Base-by-base conservation (phyloP, 345 rosid species). In the Pistacia atlantica region DNA sequence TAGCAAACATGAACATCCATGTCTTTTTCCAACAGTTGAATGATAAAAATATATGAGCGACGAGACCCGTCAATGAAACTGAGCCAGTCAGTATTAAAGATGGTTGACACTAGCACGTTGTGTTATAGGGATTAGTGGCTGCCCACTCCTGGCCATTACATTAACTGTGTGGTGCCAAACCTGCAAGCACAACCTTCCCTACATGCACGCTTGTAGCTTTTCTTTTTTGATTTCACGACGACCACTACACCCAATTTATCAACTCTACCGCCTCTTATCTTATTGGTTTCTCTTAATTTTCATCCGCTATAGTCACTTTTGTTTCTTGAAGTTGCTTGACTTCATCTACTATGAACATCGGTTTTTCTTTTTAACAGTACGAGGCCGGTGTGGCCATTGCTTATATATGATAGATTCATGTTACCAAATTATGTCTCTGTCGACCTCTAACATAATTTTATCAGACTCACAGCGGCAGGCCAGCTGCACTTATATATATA, bases 111-210 rank as follows among this genome's bases (percentile, higher is more conserved):
- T 38, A n/a, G 37, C 63, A 52, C 28, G 73, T 56, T 35, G 31
- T 64, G 56, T 13, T 28, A 28, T 54, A 11, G 2, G 14, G 16
- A 9, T 56, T 60, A 35, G 65, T 63, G 85, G 78, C 35, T 63
- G 64, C 69, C 77, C 72, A 75, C 74, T 59, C 67, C 56, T 8
- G 42, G 17, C 25, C 17, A 33, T 3, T 17, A 57, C 64, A 72
- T 81, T 69, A 18, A 81, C 71, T 56, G 2, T 67, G 18, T 42
- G 76, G 13, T 51, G n/a, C 42, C 74, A 61, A 38, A 59, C 58
- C 61, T 64, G 52, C 69, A 5, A 63, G 17, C 63, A 67, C 45
- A 3, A n/a, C 4, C 70, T 48, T 48, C 58, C 68, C 61, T 64
- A 74, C 69, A 33, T 18, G 35, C 62, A 13, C n/a, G 37, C 20